A percentile compares a stretch with the other conserved stretches of the same genome.
Evolutionary conservation across 768 basidiomycete species (phyloP).

Genomic region (Pholiota molesta): DNA sequence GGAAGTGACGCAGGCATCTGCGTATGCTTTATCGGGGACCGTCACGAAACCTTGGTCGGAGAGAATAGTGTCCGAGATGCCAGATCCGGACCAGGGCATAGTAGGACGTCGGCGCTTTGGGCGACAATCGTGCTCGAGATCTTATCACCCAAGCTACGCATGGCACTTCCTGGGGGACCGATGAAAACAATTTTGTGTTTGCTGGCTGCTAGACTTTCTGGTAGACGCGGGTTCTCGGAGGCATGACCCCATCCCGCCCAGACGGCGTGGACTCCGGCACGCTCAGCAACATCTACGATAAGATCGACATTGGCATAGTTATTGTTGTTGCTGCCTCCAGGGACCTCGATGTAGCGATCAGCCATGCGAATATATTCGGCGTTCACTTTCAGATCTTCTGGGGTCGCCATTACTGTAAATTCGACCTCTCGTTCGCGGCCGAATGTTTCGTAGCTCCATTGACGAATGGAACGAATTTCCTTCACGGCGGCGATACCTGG

Average conservation of each 20-base stretch:
- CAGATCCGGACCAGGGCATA: constrained; percentile 98
- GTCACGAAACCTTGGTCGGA: constrained; percentile 89
- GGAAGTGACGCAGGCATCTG: constrained; percentile 81
- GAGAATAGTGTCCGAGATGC: constrained; percentile 84
- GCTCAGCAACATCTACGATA: constrained; percentile 97
- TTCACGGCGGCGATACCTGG: constrained; percentile 98
- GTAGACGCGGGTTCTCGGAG: constrained; percentile 96
- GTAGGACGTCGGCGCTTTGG: constrained; percentile 96
- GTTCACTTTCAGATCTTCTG: constrained; percentile 97
- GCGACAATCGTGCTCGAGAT: constrained; percentile 99
- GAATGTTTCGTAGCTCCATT: constrained; percentile 99
- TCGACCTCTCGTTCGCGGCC: constrained; percentile 95
- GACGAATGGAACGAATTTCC: constrained; percentile 97
- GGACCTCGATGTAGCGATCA: constrained; percentile 98
- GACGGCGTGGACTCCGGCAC: constrained; percentile 96
- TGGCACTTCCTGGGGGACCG: constrained; percentile 97
- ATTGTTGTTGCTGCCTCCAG: constrained; percentile 98
- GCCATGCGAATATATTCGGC: constrained; percentile 99
- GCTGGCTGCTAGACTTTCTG: constrained; percentile 89
- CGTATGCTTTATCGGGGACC: constrained; percentile 91
- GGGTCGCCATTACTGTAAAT: constrained; percentile 99
- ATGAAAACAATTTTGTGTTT: constrained; percentile 99
- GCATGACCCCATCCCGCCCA: constrained; percentile 99
- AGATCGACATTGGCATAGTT: constrained; percentile 99
- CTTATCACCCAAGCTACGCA: constrained; percentile 99